These are phyloP conservation scores for Lichtheimia corymbifera DNA, from an alignment of 371 early-diverging fungal species.

Conservation along the genomic window DNA sequence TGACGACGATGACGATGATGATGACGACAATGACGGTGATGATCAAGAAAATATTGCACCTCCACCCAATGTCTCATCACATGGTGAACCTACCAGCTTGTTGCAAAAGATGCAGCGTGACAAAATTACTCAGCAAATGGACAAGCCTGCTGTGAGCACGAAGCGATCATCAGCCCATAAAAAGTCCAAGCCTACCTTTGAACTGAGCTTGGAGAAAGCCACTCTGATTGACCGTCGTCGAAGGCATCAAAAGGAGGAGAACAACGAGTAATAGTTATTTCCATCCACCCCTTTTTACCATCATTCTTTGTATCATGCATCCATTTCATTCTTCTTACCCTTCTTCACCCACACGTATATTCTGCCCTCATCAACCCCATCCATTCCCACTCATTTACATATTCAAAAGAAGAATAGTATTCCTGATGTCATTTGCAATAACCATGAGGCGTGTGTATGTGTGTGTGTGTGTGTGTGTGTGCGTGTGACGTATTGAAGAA, in stretches of 20 bases:
- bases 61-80: not conserved
- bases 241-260: conserved; percentile 28
- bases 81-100: conserved; percentile 10
- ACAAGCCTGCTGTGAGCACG: conserved; percentile 1
- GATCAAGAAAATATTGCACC: conserved; percentile 7
- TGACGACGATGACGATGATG: conserved; percentile 23
- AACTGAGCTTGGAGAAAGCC: conserved; percentile 59
- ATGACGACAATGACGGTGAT: conserved; percentile 19
- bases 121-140: conserved; percentile 7
- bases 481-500: too few relatives aligned
- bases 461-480: too few relatives aligned
- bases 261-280: not conserved
- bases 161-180: conserved; percentile 5
- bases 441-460: too few relatives aligned
- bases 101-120: conserved; percentile 14
- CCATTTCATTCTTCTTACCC: too few relatives aligned
- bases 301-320: too few relatives aligned
- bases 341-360: too few relatives aligned
- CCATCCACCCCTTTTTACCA: too few relatives aligned
- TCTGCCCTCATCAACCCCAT: too few relatives aligned
- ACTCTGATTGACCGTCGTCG: conserved; percentile 55
- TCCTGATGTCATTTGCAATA: too few relatives aligned
- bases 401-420: too few relatives aligned
- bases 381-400: too few relatives aligned
- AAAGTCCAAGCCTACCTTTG: conserved; percentile 31